Percentiles rank a stretch among this genome's conserved stretches.
Evolutionary conservation across 495 filamentous ascomycete genomes (phyloP).

Genomic region (Trichoderma reesei): DNA sequence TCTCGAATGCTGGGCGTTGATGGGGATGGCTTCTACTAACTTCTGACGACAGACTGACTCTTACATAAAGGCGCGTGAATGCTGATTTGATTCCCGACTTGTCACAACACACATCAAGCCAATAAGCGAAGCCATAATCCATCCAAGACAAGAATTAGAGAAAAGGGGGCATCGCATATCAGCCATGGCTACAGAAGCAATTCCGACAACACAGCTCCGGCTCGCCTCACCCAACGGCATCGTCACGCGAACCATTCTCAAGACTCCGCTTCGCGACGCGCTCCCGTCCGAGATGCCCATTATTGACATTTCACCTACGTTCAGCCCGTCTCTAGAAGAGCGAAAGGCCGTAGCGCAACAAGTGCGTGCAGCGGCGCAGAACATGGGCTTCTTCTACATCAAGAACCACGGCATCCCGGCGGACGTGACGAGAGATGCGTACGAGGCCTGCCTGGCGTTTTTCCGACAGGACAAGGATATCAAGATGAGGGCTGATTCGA

Average conservation of each 20-base stretch:
- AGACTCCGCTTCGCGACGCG: slow-evolving; percentile 29
- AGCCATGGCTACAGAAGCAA: neutral
- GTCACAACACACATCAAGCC: too few relatives aligned
- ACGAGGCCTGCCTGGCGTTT: slow-evolving; percentile 27
- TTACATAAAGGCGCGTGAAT: neutral
- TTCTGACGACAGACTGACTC: neutral
- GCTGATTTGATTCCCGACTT: too few relatives aligned
- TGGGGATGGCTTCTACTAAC: neutral
- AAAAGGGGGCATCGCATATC: neutral
- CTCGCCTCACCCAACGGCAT: slow-evolving; percentile 32
- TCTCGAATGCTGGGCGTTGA: neutral
- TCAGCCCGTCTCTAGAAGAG: slow-evolving; percentile 22
- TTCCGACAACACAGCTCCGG: slow-evolving; percentile 23
- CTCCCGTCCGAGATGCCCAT: slow-evolving; percentile 40
- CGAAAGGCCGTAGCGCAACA: slow-evolving; percentile 28
- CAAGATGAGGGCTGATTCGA: slow-evolving; percentile 27
- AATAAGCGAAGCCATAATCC: too few relatives aligned
- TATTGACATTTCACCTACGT: slow-evolving; percentile 33
- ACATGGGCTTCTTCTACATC: slow-evolving; percentile 42
- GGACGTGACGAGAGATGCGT: slow-evolving; percentile 23
- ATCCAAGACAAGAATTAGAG: too few relatives aligned
- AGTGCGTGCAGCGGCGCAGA: slow-evolving; percentile 33
- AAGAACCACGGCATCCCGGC: slow-evolving; percentile 41
- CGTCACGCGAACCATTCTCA: slow-evolving; percentile 27
- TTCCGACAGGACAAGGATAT: slow-evolving; percentile 33